These are phyloP conservation scores for Pseudoscleropodium purum DNA, from an alignment of 225 moss, liverwort and hornwort genomes.

Conservation along the genomic window DNA sequence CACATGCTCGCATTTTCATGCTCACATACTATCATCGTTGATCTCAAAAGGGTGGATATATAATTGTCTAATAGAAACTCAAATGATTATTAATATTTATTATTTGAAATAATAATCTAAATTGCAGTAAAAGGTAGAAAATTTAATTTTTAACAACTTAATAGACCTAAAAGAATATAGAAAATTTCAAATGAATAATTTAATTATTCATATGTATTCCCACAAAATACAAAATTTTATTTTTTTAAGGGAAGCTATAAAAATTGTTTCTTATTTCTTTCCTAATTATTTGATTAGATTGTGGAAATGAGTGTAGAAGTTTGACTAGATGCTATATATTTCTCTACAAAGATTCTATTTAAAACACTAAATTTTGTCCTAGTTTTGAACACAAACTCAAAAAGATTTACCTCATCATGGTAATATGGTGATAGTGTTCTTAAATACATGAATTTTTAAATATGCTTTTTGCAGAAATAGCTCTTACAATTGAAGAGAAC, in stretches of 20 bases:
- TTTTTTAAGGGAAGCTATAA: background rate
- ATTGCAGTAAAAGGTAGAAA: background rate
- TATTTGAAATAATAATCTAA: background rate
- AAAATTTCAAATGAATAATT: background rate
- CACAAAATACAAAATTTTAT: background rate
- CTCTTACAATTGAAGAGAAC: background rate
- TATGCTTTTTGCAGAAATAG: rapidly evolving
- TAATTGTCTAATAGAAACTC: background rate
- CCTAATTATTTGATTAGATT: background rate
- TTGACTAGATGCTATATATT: background rate
- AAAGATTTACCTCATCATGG: background rate
- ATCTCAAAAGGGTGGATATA: background rate
- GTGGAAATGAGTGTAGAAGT: background rate
- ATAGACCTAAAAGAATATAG: background rate
- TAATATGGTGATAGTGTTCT: too few species aligned
- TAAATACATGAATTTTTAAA: background rate
- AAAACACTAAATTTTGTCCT: background rate
- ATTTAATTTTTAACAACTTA: background rate
- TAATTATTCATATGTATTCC: background rate
- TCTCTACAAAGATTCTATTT: background rate
- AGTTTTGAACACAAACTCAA: background rate
- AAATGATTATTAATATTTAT: background rate
- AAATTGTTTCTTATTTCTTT: background rate
- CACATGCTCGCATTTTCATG: too few species aligned
- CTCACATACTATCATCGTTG: too few species aligned